Conservation (phyloP, 768 basidiomycete species). For the Lactarius psammicola region DNA sequence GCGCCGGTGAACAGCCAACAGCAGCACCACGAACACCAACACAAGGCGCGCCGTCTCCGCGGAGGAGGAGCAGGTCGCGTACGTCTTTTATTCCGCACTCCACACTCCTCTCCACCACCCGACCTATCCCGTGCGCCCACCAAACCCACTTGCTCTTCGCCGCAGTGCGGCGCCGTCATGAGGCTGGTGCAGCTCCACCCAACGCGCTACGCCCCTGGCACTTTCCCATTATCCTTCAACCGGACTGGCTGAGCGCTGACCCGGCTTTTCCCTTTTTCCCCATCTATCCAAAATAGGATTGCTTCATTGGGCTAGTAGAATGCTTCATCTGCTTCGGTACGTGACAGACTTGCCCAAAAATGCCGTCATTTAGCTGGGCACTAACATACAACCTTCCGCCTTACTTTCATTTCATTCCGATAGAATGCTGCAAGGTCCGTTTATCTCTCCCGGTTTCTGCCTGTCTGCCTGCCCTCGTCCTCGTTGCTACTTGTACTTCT, state of each 20-base stretch:
- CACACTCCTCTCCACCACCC: neutral
- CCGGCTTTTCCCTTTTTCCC: slow-evolving; percentile 3
- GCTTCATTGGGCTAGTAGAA: slow-evolving; percentile 56
- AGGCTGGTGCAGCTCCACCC: neutral
- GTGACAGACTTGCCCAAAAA: neutral
- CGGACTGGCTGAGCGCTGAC: slow-evolving; percentile 1
- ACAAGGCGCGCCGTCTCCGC: slow-evolving; percentile 57
- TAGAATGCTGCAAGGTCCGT: slow-evolving; percentile 71
- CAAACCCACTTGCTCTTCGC: neutral
- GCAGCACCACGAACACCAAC: slow-evolving; percentile 36
- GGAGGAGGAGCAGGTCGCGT: slow-evolving; percentile 60
- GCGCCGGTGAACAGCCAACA: slow-evolving; percentile 38
- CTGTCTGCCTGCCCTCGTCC: neutral
- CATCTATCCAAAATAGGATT: slow-evolving; percentile 47
- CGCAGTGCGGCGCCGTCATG: neutral
- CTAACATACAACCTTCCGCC: neutral
- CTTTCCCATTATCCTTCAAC: neutral
- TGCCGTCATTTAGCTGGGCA: neutral
- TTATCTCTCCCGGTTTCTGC: neutral
- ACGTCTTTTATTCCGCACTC: neutral
- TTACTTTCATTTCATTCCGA: neutral
- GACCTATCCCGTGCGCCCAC: neutral
- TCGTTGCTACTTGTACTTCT: neutral
- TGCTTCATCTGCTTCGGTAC: slow-evolving; percentile 75
- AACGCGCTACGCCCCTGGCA: neutral